phyloP scores from a whole-genome alignment of 331 rosid genomes.

The Phaseolus coccineus region DNA sequence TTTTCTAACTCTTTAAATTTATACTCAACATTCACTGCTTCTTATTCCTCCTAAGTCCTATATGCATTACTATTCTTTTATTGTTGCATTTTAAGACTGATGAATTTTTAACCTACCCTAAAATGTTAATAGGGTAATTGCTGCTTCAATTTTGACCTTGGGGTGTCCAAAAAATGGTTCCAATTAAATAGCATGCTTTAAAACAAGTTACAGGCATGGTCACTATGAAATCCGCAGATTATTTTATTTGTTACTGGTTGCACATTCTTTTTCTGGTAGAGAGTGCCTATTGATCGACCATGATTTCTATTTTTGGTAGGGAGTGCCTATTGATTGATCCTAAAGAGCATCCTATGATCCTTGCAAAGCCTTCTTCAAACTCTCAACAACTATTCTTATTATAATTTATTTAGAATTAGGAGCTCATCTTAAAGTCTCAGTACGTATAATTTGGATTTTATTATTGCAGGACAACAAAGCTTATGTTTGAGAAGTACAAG shows the following conservation, averaged over 20 bases:
- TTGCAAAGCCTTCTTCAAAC: slow-evolving; percentile 94
- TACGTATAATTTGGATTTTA: slow-evolving; percentile 35
- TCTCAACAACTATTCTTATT: slow-evolving; percentile 68
- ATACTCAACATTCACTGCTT: too few relatives aligned
- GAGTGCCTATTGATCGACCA: not conserved
- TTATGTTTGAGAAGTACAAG: slow-evolving; percentile 98
- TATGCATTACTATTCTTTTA: too few relatives aligned
- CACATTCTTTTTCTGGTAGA: slow-evolving; percentile 15
- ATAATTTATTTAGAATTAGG: slow-evolving; percentile 12
- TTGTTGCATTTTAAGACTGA: too few relatives aligned
- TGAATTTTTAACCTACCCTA: too few relatives aligned
- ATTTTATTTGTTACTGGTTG: slow-evolving; percentile 26
- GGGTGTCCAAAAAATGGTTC: too few relatives aligned
- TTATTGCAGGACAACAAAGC: slow-evolving; percentile 85
- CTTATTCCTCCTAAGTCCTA: too few relatives aligned
- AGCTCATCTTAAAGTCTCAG: slow-evolving; percentile 27
- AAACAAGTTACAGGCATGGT: too few relatives aligned
- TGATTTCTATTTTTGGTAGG: slow-evolving; percentile 56
- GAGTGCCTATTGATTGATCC: slow-evolving; percentile 94
- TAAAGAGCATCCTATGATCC: slow-evolving; percentile 97
- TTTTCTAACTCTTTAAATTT: too few relatives aligned
- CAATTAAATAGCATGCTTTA: too few relatives aligned
- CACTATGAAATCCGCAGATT: not conserved
- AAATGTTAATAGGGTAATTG: too few relatives aligned
- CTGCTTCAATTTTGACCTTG: too few relatives aligned